These are phyloP conservation scores for Neonectria magnoliae DNA, from an alignment of 2,329 filamentous ascomycete species.

Conservation along the genomic window DNA sequence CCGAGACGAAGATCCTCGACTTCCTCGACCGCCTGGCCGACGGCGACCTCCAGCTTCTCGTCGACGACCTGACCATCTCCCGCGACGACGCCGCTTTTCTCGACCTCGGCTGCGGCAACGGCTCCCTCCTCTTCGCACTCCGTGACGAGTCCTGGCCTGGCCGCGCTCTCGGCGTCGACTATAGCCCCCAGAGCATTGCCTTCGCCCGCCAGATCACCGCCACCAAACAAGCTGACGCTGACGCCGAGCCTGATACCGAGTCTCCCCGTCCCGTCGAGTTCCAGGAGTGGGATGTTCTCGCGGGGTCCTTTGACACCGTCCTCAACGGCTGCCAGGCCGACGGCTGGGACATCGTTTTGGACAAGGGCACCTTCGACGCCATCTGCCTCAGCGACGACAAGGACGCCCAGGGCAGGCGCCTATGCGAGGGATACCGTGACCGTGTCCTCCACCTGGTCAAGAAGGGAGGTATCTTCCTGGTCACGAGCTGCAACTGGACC, in stretches of 20 bases:
- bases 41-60: conserved; percentile 36
- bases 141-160: conserved; percentile 72
- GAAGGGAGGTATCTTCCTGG: conserved; percentile 76
- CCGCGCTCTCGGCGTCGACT: conserved; percentile 86
- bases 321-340: conserved; percentile 42
- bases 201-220: conserved; percentile 74
- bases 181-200: conserved; percentile 77
- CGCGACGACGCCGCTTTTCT: conserved; percentile 69
- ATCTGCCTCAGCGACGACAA: conserved; percentile 77
- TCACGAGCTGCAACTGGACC: conserved; percentile 99
- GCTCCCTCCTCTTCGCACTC: conserved; percentile 86
- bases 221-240: conserved; percentile 29
- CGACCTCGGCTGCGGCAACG: conserved; percentile 94
- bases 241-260: conserved; percentile 40
- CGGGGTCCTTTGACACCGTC: conserved; percentile 50
- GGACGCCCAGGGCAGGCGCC: conserved; percentile 63
- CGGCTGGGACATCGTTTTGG: conserved; percentile 91
- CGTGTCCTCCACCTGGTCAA: conserved; percentile 76
- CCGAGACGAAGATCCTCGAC: conserved; percentile 80
- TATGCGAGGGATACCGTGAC: conserved; percentile 79
- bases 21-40: conserved; percentile 65
- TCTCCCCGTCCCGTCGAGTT: conserved; percentile 51
- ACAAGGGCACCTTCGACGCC: conserved; percentile 98
- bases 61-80: conserved; percentile 29
- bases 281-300: conserved; percentile 71